Evolutionary conservation across 345 rosid species (phyloP).

Genomic region (Melaleuca quinquenervia): DNA sequence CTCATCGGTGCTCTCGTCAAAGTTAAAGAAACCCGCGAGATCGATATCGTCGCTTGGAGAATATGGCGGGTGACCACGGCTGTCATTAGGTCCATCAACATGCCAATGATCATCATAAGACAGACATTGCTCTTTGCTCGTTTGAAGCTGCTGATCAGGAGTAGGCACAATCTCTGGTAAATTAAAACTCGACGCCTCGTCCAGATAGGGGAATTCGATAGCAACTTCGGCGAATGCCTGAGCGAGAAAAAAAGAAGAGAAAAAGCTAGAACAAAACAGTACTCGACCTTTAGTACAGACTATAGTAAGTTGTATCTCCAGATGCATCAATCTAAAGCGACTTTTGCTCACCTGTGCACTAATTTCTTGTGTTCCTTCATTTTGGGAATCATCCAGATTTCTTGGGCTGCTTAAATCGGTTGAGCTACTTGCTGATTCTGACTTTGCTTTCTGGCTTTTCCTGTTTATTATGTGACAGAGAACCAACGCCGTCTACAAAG

Average conservation of each 20-base stretch:
- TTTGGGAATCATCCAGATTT: background rate
- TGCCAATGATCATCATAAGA: background rate
- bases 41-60: background rate
- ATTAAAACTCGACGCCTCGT: background rate
- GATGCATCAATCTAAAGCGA: background rate
- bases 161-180: background rate
- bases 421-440: background rate
- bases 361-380: background rate
- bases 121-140: background rate
- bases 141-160: background rate
- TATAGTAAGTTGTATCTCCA: background rate
- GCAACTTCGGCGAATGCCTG: background rate
- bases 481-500: background rate
- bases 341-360: background rate
- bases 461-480: background rate
- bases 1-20: background rate
- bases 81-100: background rate
- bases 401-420: background rate
- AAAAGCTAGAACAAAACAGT: background rate
- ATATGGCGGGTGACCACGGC: background rate
- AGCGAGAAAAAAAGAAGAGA: rapidly evolving
- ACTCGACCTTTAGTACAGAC: background rate
- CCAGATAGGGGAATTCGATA: background rate
- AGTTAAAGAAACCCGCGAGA: background rate
- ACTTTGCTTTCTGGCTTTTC: background rate